phyloP scores from a whole-genome alignment of 148 eudicot genomes.

The Amaranthus cruentus region DNA sequence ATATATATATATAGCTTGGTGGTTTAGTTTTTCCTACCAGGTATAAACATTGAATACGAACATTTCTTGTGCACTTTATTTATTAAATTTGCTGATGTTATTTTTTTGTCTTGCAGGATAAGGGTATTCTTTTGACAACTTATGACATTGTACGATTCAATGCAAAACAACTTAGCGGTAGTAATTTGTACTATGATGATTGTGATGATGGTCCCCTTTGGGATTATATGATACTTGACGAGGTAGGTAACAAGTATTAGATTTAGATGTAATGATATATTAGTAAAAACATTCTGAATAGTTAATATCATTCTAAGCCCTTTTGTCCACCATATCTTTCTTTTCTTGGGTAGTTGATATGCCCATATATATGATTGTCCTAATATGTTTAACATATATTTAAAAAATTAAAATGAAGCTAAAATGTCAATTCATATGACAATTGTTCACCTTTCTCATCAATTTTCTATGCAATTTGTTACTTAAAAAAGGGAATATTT shows the following conservation, averaged over 20 bases:
- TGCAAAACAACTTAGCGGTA: slow-evolving; percentile 55
- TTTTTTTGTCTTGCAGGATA: slow-evolving; percentile 49
- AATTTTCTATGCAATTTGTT: too few species aligned
- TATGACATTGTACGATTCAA: slow-evolving; percentile 93
- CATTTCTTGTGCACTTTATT: too few species aligned
- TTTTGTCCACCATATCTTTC: neutral
- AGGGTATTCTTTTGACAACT: slow-evolving; percentile 86
- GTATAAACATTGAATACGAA: too few species aligned
- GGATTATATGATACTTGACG: slow-evolving; percentile 98
- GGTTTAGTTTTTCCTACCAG: too few species aligned
- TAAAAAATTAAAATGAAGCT: too few species aligned
- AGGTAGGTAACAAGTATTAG: slow-evolving; percentile 37
- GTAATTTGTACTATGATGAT: slow-evolving; percentile 39
- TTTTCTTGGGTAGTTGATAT: neutral
- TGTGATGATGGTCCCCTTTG: slow-evolving; percentile 59
- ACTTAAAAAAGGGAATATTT: too few species aligned
- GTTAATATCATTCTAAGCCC: neutral
- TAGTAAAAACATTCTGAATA: neutral
- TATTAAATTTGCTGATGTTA: too few species aligned
- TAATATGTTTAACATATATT: too few species aligned
- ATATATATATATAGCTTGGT: too few species aligned
- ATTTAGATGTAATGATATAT: neutral
- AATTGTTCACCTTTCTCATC: too few species aligned
- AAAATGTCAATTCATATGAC: too few species aligned
- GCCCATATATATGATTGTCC: too few species aligned